phyloP scores from a whole-genome alignment of 805 yeast genomes.

The Candida hungchunana region DNA sequence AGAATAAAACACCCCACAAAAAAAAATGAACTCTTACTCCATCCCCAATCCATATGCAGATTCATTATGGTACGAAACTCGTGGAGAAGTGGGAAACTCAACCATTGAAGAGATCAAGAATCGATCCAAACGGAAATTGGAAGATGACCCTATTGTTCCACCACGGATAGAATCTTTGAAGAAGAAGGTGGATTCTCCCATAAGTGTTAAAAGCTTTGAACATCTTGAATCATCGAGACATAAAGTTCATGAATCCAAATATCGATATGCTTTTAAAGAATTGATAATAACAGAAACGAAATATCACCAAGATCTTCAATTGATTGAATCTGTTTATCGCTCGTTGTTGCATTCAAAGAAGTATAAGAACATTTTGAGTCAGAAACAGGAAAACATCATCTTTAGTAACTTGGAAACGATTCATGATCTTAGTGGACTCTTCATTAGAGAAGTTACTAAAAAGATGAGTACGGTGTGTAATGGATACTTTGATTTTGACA shows the following conservation, averaged over 20 bases:
- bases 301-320: conserved; percentile 29
- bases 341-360: conserved; percentile 29
- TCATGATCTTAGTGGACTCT: conserved; percentile 32
- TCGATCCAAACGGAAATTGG: conserved; percentile 16
- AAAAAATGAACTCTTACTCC: conserved; percentile 4
- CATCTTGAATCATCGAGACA: conserved; percentile 11
- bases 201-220: conserved; percentile 21
- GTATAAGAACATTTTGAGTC: conserved; percentile 29
- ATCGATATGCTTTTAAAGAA: conserved; percentile 24
- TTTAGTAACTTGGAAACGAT: conserved; percentile 43
- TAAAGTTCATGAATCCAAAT: conserved; percentile 11
- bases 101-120: conserved; percentile 30
- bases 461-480: neutral
- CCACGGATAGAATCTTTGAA: conserved; percentile 22
- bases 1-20: too few relatives aligned
- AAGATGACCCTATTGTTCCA: conserved; percentile 17
- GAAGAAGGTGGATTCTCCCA: conserved; percentile 36
- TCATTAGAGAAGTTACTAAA: conserved; percentile 22
- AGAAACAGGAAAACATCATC: conserved; percentile 33
- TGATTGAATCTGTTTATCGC: conserved; percentile 31
- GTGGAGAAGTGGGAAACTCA: conserved; percentile 30
- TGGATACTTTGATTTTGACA: conserved; percentile 6
- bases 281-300: conserved; percentile 33
- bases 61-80: conserved; percentile 39
- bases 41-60: conserved; percentile 37